phyloP scores from a whole-genome alignment of 139 green algal genomes.

The Tetraselmis striata region DNA sequence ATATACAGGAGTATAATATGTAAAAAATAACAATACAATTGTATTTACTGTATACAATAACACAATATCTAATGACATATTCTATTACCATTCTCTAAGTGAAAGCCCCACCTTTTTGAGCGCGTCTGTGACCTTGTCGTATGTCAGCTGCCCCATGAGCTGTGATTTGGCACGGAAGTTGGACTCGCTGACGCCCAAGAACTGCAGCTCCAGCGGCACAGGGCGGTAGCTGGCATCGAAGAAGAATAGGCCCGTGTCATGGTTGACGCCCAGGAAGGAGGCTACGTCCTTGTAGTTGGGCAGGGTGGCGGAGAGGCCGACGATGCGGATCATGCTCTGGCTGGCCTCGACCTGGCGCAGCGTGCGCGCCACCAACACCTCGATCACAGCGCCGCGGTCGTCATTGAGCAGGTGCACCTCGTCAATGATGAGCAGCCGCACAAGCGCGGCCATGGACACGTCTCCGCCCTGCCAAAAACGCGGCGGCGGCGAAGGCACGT shows the following conservation, averaged over 20 bases:
- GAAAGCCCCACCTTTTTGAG: neutral
- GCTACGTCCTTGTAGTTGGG: conserved; percentile 96
- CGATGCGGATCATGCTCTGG: conserved; percentile 97
- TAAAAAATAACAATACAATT: no score
- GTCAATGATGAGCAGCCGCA: conserved; percentile 90
- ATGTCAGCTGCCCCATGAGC: neutral
- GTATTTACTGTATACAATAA: no score
- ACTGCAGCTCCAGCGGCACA: conserved; percentile 87
- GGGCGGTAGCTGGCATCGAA: conserved; percentile 75
- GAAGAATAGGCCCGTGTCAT: conserved; percentile 41
- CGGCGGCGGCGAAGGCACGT: no score
- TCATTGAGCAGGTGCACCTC: conserved; percentile 96
- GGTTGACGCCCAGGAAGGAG: conserved; percentile 78
- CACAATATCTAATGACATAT: no score
- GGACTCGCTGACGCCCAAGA: conserved; percentile 82
- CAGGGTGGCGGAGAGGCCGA: conserved; percentile 94
- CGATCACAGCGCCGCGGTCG: conserved; percentile 93
- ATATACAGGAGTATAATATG: no score
- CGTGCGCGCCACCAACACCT: conserved; percentile 93
- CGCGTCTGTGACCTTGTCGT: neutral
- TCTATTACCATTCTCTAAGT: no score
- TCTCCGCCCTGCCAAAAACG: conserved; percentile 48
- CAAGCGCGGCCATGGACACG: conserved; percentile 58
- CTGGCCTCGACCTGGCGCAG: conserved; percentile 86
- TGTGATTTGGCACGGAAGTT: conserved; percentile 45